Base-by-base conservation (phyloP, 345 rosid species). In the Acer yangbiense region DNA sequence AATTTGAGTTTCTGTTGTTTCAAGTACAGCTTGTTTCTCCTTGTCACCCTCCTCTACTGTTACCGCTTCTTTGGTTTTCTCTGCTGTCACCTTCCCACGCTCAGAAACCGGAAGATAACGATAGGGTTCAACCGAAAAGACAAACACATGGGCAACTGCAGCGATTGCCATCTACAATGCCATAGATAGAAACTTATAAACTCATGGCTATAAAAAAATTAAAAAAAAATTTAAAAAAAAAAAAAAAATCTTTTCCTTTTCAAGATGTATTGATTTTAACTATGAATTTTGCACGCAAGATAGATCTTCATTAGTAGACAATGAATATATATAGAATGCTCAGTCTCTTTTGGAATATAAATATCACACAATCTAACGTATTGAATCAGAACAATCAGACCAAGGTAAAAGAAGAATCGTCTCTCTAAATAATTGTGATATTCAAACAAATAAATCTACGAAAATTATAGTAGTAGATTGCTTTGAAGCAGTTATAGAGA, bases 151-250 rank as follows among this genome's bases (percentile, higher is more conserved):
- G 68, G 95, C 95, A 73, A 86, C 87, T 0, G 99, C 97, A 39
- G 95, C 99, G 43, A 94, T 77, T 27, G 97, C 89, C 98, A 92
- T 96, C 97, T 90, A 83, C 77, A 71, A 76, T 78, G 63, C 69
- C 57, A 27, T 13, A 63, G 16, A 72, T 7, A 52, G 10, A 75
- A 76, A 70, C 12, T 7, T n/a, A 11, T 18, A 46, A 16, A 8
- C 9, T 69, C 68, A 50, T 48, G 64, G n/a, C 20, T 4, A 61
- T 11, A 35, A 48, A 21, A 32, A 29, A 25, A 25, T 25, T 27
- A 27, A 27, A 27, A 27, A 27, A n/a, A n/a, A n/a, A n/a, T n/a
- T 25, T 25, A 27, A 27, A 27, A 1, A 27, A 27, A 27, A 27
- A 27, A 1, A 11, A 55, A 11, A 10, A 75, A 17, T 27, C 29